Evolutionary conservation across 331 rosid species (phyloP).

Genomic region (Malus hybrid): DNA sequence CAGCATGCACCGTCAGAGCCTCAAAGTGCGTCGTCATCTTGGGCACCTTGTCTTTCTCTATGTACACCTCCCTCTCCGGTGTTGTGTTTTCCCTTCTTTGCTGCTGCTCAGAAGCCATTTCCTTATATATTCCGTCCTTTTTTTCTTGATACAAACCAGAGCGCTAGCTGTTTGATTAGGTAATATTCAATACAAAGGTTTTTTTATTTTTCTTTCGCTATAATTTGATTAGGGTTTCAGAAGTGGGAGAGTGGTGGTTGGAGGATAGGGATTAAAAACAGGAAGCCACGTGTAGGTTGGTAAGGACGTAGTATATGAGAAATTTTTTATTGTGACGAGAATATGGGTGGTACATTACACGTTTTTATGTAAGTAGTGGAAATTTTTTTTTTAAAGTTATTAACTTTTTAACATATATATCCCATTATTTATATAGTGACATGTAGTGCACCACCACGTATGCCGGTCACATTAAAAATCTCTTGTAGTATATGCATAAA

Average conservation of each 20-base stretch:
- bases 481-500: too few species aligned
- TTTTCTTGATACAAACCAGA: neutral
- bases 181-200: too few species aligned
- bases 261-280: conserved; percentile 7
- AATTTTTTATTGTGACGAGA: too few species aligned
- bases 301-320: conserved; percentile 4
- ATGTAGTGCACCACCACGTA: fast-evolving
- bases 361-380: too few species aligned
- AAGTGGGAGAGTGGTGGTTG: neutral
- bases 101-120: conserved; percentile 58
- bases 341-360: fast-evolving
- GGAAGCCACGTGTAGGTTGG: conserved; percentile 15
- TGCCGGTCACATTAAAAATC: too few species aligned
- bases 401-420: too few species aligned
- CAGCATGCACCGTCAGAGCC: conserved; percentile 25
- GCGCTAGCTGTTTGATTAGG: neutral
- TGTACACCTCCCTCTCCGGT: conserved; percentile 23
- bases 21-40: conserved; percentile 53
- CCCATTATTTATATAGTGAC: too few species aligned
- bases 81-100: conserved; percentile 30
- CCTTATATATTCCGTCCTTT: neutral
- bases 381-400: too few species aligned
- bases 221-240: too few species aligned
- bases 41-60: conserved; percentile 44
- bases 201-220: neutral